Conservation (phyloP, 768 basidiomycete species). For the Termitomyces sp. region DNA sequence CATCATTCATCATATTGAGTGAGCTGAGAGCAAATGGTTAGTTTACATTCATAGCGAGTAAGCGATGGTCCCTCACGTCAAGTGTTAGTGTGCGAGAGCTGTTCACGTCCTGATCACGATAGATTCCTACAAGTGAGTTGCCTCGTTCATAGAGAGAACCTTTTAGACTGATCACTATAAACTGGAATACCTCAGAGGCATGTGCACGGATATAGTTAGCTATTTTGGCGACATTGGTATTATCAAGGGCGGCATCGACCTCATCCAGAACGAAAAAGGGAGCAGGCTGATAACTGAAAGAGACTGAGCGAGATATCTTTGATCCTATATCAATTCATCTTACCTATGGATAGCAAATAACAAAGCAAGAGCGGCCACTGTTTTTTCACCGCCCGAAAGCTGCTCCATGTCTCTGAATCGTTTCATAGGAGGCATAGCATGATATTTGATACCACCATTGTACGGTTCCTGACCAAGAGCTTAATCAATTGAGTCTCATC, state of each 20-base stretch:
- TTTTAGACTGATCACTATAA: constrained; percentile 96
- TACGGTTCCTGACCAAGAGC: constrained; percentile 47
- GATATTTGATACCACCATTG: constrained; percentile 90
- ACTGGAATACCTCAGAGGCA: constrained; percentile 85
- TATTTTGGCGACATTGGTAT: constrained; percentile 96
- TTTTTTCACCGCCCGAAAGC: constrained; percentile 97
- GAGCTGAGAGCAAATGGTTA: neutral
- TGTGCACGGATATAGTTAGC: constrained; percentile 90
- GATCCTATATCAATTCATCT: neutral
- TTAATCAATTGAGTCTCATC: neutral
- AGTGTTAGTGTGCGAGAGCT: constrained; percentile 90
- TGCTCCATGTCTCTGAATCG: constrained; percentile 99
- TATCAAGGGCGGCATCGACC: constrained; percentile 96
- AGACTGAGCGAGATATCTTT: neutral
- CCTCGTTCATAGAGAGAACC: constrained; percentile 89
- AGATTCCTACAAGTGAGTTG: constrained; percentile 88
- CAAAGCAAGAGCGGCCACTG: constrained; percentile 94
- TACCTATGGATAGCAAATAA: constrained; percentile 96
- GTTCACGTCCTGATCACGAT: constrained; percentile 91
- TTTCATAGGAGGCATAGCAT: constrained; percentile 99
- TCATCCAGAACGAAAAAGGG: constrained; percentile 99
- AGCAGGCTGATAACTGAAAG: constrained; percentile 82
- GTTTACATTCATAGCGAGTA: neutral
- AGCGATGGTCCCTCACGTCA: constrained; percentile 54
- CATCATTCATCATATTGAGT: constrained; percentile 2